Evolutionary conservation across 768 basidiomycete genomes (phyloP).

Genomic region (Calocybe gangraenosa): DNA sequence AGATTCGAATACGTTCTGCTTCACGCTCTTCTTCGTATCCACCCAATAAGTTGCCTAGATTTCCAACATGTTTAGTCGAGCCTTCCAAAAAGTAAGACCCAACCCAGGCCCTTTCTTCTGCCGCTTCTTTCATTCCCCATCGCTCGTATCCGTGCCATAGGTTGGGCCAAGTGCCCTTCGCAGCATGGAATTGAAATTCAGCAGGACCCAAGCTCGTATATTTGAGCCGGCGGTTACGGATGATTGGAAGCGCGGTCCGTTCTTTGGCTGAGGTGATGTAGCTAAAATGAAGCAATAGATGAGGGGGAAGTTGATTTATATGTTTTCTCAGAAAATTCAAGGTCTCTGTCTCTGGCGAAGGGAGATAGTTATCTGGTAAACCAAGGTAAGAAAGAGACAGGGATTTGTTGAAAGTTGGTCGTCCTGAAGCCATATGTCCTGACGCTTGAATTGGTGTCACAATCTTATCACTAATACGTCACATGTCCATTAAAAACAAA

Average conservation of each 20-base stretch:
- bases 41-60: slow-evolving; percentile 60
- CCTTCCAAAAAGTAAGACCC: slow-evolving; percentile 57
- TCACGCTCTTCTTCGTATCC: slow-evolving; percentile 79
- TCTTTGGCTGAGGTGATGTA: slow-evolving; percentile 55
- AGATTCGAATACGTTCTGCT: slow-evolving; percentile 50
- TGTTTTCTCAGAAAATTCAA: slow-evolving; percentile 61
- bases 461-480: neutral
- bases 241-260: slow-evolving; percentile 55
- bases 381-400: slow-evolving; percentile 45
- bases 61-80: slow-evolving; percentile 57
- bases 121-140: slow-evolving; percentile 44
- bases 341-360: slow-evolving; percentile 54
- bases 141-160: slow-evolving; percentile 61
- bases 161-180: slow-evolving; percentile 57
- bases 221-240: slow-evolving; percentile 70
- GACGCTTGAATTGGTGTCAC: too few relatives aligned
- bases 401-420: slow-evolving; percentile 27
- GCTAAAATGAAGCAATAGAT: slow-evolving; percentile 47
- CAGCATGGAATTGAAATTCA: slow-evolving; percentile 50
- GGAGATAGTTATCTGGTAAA: slow-evolving; percentile 53
- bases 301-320: slow-evolving; percentile 61
- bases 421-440: slow-evolving; percentile 11
- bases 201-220: slow-evolving; percentile 53
- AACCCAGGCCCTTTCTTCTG: slow-evolving; percentile 71
- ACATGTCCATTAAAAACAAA: too few relatives aligned